Conservation (phyloP, 2,329 filamentous ascomycete species). For the Penicillium sp. region DNA sequence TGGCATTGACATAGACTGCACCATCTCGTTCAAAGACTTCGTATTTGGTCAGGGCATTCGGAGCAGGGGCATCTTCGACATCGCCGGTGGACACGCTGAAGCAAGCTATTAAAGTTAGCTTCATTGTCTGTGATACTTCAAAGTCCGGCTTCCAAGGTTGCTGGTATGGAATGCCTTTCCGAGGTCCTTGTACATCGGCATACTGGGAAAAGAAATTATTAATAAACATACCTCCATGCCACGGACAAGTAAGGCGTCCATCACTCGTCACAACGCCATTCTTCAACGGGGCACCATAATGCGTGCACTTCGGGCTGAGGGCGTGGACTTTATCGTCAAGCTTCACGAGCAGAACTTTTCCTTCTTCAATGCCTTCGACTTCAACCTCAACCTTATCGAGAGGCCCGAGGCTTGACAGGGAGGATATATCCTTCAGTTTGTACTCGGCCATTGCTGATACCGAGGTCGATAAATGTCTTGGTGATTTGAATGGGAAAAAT, state of each 20-base stretch:
- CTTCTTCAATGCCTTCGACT: conserved; percentile 82
- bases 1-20: conserved; percentile 79
- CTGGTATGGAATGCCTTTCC: background rate
- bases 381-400: conserved; percentile 87
- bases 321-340: conserved; percentile 75
- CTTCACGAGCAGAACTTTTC: conserved; percentile 85
- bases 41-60: conserved; percentile 83
- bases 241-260: conserved; percentile 87
- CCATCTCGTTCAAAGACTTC: conserved; percentile 78
- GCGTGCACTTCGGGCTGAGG: conserved; percentile 78
- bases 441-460: conserved; percentile 40
- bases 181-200: background rate
- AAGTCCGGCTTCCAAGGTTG: too few species aligned
- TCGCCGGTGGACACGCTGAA: conserved; percentile 89
- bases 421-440: conserved; percentile 71
- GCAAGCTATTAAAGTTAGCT: conserved; percentile 64
- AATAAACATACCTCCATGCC: conserved; percentile 78
- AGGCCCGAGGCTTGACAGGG: conserved; percentile 68
- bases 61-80: conserved; percentile 89
- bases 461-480: conserved; percentile 12
- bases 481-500: background rate
- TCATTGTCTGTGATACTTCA: background rate
- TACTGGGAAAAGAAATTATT: background rate
- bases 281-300: conserved; percentile 87
- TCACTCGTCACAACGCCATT: conserved; percentile 81